A percentile compares a stretch with the other conserved stretches of the same genome.
phyloP scores from a whole-genome alignment of 106 monocot genomes.

The Apostasia ramifera region DNA sequence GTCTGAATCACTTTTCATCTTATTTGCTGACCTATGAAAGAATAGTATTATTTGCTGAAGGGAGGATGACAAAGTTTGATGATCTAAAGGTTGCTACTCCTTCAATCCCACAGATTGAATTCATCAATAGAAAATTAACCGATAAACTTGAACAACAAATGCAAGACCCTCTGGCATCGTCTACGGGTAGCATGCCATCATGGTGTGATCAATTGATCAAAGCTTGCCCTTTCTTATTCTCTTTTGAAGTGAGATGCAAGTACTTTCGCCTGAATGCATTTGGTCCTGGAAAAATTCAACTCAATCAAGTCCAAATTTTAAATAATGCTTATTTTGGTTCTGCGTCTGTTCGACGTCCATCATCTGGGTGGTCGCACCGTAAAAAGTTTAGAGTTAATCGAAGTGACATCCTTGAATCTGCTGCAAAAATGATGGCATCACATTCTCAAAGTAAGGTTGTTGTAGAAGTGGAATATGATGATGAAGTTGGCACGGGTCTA shows the following conservation, averaged over 20 bases:
- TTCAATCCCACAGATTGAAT: slow-evolving; percentile 50
- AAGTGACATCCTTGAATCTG: slow-evolving; percentile 52
- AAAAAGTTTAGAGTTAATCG: slow-evolving; percentile 71
- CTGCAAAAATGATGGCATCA: slow-evolving; percentile 65
- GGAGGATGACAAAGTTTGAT: slow-evolving; percentile 32
- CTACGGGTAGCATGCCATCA: slow-evolving; percentile 45
- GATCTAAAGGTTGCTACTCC: slow-evolving; percentile 25
- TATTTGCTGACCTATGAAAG: slow-evolving; percentile 37
- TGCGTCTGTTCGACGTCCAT: not conserved
- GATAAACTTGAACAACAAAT: slow-evolving; percentile 88
- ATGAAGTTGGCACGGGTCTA: slow-evolving; percentile 91
- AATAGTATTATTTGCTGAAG: slow-evolving; percentile 45
- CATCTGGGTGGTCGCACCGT: slow-evolving; percentile 13
- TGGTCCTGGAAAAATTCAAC: slow-evolving; percentile 22
- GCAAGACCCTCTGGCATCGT: slow-evolving; percentile 50
- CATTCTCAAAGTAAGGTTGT: slow-evolving; percentile 31
- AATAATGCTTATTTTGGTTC: slow-evolving; percentile 5
- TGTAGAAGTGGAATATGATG: slow-evolving; percentile 70
- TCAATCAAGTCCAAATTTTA: slow-evolving; percentile 6
- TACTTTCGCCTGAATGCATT: slow-evolving; percentile 48
- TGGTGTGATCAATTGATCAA: slow-evolving; percentile 69
- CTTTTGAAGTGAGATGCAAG: slow-evolving; percentile 71
- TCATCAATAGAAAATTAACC: slow-evolving; percentile 58
- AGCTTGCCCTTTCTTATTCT: slow-evolving; percentile 68
- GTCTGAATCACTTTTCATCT: slow-evolving; percentile 45